Evolutionary conservation across 495 filamentous ascomycete genomes (phyloP), one percentile per base, ranked within the genome.

Genomic region (Xylaria flabelliformis): DNA sequence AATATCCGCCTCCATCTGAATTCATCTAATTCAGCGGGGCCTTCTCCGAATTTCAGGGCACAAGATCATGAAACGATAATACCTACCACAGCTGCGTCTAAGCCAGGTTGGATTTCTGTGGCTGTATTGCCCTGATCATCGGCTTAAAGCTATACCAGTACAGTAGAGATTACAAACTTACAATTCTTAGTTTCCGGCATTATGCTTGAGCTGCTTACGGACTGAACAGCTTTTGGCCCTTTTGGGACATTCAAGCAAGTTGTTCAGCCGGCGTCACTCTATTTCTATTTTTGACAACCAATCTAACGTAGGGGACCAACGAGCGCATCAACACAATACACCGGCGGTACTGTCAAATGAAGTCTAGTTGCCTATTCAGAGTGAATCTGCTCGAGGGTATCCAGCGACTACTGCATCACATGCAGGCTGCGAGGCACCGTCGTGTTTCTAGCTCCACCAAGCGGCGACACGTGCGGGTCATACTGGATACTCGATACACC

Each of bases 371-470:
- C 32, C 55, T 26, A 34, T 34, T 15, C 17, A 10, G 19, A 29
- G 50, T 51, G 7, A 41, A 64, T 63, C 19, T 26, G 4, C 32
- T 56, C 21, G 42, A 53, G 46, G 42, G 67, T 61, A 39, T 70
- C 67, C 67, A 70, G 41, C 42, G 56, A 72, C 71, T 73, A 73
- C 71, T 73, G 71, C 71, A 69, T 62, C 59, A 73, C 71, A 68
- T 73, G 71, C 71, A 73, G 62, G 53, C 65, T 73, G 64, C 55
- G 65, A 69, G 64, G 58, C 64, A 53, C 71, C 64, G 63, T 73
- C 58, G 64, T 64, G 42, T 46, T 59, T 46, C 64, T 64, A 68
- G 65, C 55, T 69, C 29, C 64, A 64, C 42, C 56, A 62, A 69
- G 71, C 56, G 62, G 70, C 70, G 29, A 72, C 53, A 61, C 26